Conservation (phyloP, 2,329 filamentous ascomycete genomes). For the Huntiella bhutanensis region DNA sequence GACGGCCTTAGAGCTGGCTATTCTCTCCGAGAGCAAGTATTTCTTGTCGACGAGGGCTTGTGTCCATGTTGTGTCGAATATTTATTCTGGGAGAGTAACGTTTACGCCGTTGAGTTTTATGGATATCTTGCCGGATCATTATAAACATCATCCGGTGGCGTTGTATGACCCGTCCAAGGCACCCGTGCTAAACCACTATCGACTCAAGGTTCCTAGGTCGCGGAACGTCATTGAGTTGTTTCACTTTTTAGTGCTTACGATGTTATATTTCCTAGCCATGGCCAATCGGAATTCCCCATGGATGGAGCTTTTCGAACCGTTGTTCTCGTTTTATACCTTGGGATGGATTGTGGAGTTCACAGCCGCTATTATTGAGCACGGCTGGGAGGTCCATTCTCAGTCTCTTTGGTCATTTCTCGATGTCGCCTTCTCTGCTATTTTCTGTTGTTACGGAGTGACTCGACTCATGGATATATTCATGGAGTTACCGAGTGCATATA, state of each 20-base stretch:
- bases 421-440: slow-evolving; percentile 47
- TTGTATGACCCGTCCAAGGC: slow-evolving; percentile 49
- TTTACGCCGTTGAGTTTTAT: slow-evolving; percentile 54
- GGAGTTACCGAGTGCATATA: slow-evolving; percentile 22
- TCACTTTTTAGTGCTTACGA: slow-evolving; percentile 45
- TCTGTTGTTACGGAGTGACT: slow-evolving; percentile 38
- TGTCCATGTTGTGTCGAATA: slow-evolving; percentile 51
- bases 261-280: slow-evolving; percentile 47
- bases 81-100: slow-evolving; percentile 48
- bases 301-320: slow-evolving; percentile 25
- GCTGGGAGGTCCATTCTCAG: slow-evolving; percentile 50
- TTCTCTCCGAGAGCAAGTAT: slow-evolving; percentile 50
- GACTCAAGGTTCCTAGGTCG: slow-evolving; percentile 49
- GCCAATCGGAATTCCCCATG: slow-evolving; percentile 32
- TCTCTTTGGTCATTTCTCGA: slow-evolving; percentile 61
- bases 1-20: slow-evolving; percentile 52
- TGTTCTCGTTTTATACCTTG: slow-evolving; percentile 43
- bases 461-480: slow-evolving; percentile 36
- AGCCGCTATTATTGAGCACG: slow-evolving; percentile 46
- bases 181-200: slow-evolving; percentile 50
- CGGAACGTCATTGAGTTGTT: slow-evolving; percentile 45
- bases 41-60: slow-evolving; percentile 48
- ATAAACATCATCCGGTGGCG: slow-evolving; percentile 50
- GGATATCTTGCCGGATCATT: slow-evolving; percentile 55
- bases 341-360: slow-evolving; percentile 52